These are phyloP conservation scores for Leccinum variabile DNA, from an alignment of 1,284 basidiomycete genomes.

Conservation along the genomic window DNA sequence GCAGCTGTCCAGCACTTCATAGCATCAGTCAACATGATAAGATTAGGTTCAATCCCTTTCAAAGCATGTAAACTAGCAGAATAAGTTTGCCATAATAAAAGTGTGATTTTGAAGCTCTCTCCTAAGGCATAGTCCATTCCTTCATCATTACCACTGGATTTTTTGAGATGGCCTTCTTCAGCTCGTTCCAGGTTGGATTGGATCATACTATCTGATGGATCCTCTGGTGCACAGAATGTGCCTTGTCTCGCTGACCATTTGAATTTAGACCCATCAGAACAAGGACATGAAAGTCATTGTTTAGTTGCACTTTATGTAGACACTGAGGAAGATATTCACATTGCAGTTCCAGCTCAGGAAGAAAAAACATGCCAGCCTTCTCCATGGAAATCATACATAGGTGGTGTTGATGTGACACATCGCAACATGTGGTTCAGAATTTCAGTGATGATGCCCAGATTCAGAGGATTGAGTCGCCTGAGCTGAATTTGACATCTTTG, in stretches of 20 bases:
- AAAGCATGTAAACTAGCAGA: too few species aligned
- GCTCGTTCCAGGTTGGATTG: too few species aligned
- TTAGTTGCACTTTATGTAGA: conserved; percentile 1
- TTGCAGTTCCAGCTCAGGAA: conserved; percentile 11
- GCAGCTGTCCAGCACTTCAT: too few species aligned
- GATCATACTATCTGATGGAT: conserved; percentile 6
- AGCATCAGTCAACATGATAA: too few species aligned
- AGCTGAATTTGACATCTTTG: conserved; percentile 10
- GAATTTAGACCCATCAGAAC: conserved; percentile 9
- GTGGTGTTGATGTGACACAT: neutral
- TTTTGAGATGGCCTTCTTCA: too few species aligned
- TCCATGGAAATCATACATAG: conserved; percentile 8
- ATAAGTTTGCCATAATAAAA: too few species aligned
- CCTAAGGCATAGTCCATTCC: too few species aligned
- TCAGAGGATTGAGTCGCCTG: neutral
- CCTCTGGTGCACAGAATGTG: neutral
- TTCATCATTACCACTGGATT: too few species aligned
- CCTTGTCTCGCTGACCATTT: neutral
- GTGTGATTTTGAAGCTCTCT: too few species aligned
- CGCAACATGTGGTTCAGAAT: conserved; percentile 16
- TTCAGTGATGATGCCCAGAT: conserved; percentile 13
- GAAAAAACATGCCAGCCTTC: conserved; percentile 12
- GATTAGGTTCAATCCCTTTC: too few species aligned
- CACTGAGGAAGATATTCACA: neutral
- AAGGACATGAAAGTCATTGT: neutral